Conservation (phyloP, 768 basidiomycete genomes). For the Melanogaster broomeanus region DNA sequence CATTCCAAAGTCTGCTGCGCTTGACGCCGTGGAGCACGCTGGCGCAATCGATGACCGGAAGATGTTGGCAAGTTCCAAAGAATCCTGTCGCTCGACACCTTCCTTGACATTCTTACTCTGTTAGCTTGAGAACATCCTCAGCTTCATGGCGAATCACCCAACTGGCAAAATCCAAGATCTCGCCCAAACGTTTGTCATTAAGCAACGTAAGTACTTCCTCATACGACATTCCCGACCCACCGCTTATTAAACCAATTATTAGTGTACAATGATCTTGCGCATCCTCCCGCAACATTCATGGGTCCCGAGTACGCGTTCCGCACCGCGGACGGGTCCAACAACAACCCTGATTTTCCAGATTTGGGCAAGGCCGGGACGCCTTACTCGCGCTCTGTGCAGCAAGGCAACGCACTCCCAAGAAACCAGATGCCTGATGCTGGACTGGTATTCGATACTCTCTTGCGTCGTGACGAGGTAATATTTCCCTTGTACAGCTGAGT, state of each 20-base stretch:
- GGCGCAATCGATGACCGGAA: constrained; percentile 77
- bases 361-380: constrained; percentile 79
- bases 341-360: constrained; percentile 69
- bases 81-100: not conserved
- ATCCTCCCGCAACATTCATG: constrained; percentile 73
- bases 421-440: constrained; percentile 79
- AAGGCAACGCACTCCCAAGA: constrained; percentile 59
- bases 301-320: constrained; percentile 68
- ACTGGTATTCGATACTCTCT: constrained; percentile 76
- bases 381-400: constrained; percentile 83
- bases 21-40: constrained; percentile 61
- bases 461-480: constrained; percentile 68
- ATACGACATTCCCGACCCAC: not conserved
- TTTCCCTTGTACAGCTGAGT: not conserved
- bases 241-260: not conserved
- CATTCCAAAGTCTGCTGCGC: constrained; percentile 48
- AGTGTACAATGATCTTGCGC: constrained; percentile 84
- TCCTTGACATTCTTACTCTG: not conserved
- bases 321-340: constrained; percentile 73
- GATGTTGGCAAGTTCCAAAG: constrained; percentile 55
- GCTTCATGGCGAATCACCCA: constrained; percentile 60
- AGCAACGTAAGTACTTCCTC: constrained; percentile 50
- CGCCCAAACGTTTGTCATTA: constrained; percentile 41
- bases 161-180: constrained; percentile 44
- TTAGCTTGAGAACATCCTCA: constrained; percentile 73